A percentile compares a stretch with the other conserved stretches of the same genome.
These are phyloP conservation scores for Avena insularis DNA, from an alignment of 176 grass and related monocot genomes.

Conservation along the genomic window DNA sequence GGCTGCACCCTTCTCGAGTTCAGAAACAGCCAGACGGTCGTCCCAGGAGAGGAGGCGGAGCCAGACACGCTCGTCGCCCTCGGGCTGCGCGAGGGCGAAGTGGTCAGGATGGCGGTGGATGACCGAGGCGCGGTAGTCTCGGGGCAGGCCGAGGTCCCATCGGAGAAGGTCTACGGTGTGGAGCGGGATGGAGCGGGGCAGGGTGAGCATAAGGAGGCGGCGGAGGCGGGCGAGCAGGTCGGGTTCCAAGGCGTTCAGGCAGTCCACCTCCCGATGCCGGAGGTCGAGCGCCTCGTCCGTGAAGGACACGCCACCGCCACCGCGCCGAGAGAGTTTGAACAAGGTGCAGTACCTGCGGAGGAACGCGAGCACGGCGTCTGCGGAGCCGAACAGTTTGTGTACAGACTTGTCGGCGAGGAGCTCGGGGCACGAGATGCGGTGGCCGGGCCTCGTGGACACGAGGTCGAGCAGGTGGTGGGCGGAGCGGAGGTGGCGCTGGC, in stretches of 20 bases:
- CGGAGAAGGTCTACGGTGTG: slow-evolving; percentile 76
- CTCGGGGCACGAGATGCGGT: slow-evolving; percentile 40
- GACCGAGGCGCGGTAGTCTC: slow-evolving; percentile 61
- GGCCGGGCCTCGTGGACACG: slow-evolving; percentile 49
- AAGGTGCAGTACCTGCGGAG: slow-evolving; percentile 56
- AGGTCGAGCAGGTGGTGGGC: slow-evolving; percentile 83
- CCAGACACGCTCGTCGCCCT: slow-evolving; percentile 80
- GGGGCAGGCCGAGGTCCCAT: slow-evolving; percentile 68
- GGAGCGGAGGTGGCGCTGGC: slow-evolving; percentile 65
- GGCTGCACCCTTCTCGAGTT: slow-evolving; percentile 54
- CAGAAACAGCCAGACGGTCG: slow-evolving; percentile 57
- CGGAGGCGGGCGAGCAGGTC: slow-evolving; percentile 64
- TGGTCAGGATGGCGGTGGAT: slow-evolving; percentile 53
- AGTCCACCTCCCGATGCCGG: slow-evolving; percentile 52
- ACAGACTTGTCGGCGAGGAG: slow-evolving; percentile 48
- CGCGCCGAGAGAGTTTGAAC: slow-evolving; percentile 34
- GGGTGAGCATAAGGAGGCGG: slow-evolving; percentile 73
- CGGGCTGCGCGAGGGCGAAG: slow-evolving; percentile 59
- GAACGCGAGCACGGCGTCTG: slow-evolving; percentile 41
- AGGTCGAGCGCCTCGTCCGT: slow-evolving; percentile 55
- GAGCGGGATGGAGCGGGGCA: slow-evolving; percentile 59
- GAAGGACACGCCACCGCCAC: slow-evolving; percentile 50
- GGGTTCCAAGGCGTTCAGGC: slow-evolving; percentile 40
- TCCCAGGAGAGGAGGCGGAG: slow-evolving; percentile 78
- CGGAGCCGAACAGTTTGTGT: slow-evolving; percentile 39